Conservation (phyloP, 2,329 filamentous ascomycete species). For the Cercospora citrullina region DNA sequence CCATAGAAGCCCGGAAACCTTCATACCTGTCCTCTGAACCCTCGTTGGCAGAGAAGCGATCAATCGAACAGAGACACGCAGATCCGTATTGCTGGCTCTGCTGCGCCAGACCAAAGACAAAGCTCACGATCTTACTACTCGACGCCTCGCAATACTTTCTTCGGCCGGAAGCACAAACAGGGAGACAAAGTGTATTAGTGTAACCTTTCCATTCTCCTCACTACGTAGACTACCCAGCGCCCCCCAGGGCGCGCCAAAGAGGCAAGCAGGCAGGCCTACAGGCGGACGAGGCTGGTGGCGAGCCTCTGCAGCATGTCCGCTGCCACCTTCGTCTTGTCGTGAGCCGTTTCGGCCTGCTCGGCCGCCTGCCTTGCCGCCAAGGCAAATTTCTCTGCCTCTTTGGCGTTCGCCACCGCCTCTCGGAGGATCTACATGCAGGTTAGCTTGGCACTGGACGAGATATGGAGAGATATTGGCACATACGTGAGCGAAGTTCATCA, state of each 20-base stretch:
- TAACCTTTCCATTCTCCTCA: background rate
- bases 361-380: conserved; percentile 33
- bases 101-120: background rate
- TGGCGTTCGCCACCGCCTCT: conserved; percentile 31
- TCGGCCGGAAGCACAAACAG: background rate
- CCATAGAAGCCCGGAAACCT: background rate
- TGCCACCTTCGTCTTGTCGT: conserved; percentile 33
- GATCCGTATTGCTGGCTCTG: background rate
- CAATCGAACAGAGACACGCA: background rate
- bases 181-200: background rate
- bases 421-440: conserved; percentile 21
- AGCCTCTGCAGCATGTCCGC: conserved; percentile 29
- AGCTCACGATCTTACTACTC: background rate
- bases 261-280: background rate
- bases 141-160: background rate
- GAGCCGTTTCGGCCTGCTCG: conserved; percentile 28
- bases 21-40: background rate
- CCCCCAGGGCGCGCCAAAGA: background rate
- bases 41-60: background rate
- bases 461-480: background rate
- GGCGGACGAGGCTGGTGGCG: conserved; percentile 12
- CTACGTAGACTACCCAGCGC: background rate
- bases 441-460: background rate
- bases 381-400: conserved; percentile 32
- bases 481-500: conserved; percentile 26